These are phyloP conservation scores for Bisporella sp. DNA, from an alignment of 2,329 filamentous ascomycete species.

Conservation along the genomic window DNA sequence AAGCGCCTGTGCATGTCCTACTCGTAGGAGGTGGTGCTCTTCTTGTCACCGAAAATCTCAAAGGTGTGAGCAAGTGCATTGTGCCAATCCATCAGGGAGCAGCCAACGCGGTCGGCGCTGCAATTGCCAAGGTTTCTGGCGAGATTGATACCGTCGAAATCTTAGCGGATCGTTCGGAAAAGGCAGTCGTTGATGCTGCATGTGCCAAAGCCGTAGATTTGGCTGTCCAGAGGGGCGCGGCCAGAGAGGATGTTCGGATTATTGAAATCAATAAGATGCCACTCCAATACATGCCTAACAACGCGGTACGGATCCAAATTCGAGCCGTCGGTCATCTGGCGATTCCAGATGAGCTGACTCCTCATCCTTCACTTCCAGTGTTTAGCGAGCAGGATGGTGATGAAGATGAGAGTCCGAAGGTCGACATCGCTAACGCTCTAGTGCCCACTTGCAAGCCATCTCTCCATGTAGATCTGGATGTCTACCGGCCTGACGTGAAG, in stretches of 20 bases:
- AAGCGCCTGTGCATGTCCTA: conserved; percentile 42
- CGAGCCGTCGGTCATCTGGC: conserved; percentile 31
- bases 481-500: conserved; percentile 24
- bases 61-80: conserved; percentile 41
- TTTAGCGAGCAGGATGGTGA: conserved; percentile 11
- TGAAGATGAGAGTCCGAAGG: conserved; percentile 13
- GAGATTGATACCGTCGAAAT: conserved; percentile 17
- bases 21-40: conserved; percentile 51
- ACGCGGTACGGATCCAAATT: conserved; percentile 29
- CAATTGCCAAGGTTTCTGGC: conserved; percentile 28
- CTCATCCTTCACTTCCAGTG: conserved; percentile 11
- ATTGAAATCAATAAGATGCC: conserved; percentile 16
- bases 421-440: conserved; percentile 17
- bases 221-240: conserved; percentile 12
- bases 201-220: conserved; percentile 11
- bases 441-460: too few species aligned
- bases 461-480: conserved; percentile 1
- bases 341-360: background rate
- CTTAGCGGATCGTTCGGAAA: conserved; percentile 9
- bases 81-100: conserved; percentile 43
- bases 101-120: conserved; percentile 53
- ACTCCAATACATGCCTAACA: conserved; percentile 16
- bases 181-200: conserved; percentile 11
- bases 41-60: conserved; percentile 35
- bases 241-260: conserved; percentile 10